Evolutionary conservation across 306 rosid genomes (phyloP), one percentile per base, ranked within the genome.

Genomic region (Cucurbita moschata): DNA sequence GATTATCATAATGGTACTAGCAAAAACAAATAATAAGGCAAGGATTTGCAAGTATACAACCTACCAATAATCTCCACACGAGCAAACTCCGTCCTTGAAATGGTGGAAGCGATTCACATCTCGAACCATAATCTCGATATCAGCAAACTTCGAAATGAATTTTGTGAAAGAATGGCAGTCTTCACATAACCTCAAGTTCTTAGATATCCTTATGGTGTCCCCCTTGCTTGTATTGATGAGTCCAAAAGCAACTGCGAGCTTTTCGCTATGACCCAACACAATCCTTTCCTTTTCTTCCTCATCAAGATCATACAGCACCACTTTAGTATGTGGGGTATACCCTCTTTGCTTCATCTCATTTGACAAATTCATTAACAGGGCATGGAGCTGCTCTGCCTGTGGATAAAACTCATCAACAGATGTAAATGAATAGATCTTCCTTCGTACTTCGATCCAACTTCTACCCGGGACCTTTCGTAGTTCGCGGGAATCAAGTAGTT

Each of bases 11-110:
- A 4, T 23, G 16, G 16, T 67, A 21, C 46, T 67, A 11, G 4
- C 5, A 13, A 26, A 12, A 43, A 1, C 6, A 43, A 14, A 18
- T 4, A 66, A 19, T 2, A 23, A 49, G 73, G 49, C 21, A 26
- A 47, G 14, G 38, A 21, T 13, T 19, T 23, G 21, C 11, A 56
- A 13, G 56, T 13, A 65, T 74, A 63, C 83, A 88, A 88, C 98
- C 98, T 90, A 88, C 98, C 98, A 93, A 81, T 93, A 93, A 78
- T 93, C 98, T 76, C 89, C 96, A 74, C 97, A 87, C 4, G 97
- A 93, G 79, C 98, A 93, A 74, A 86, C 80, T 40, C 97, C 98
- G 44, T 88, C 88, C 56, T 50, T 83, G 68, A 93, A 93, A 79
- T 77, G 89, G 83, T 93, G 98, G 87, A 90, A 84, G 23, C 98